Evolutionary conservation across 441 rosid genomes (phyloP), one percentile per base, ranked within the genome.

Genomic region (Melastoma candidum): DNA sequence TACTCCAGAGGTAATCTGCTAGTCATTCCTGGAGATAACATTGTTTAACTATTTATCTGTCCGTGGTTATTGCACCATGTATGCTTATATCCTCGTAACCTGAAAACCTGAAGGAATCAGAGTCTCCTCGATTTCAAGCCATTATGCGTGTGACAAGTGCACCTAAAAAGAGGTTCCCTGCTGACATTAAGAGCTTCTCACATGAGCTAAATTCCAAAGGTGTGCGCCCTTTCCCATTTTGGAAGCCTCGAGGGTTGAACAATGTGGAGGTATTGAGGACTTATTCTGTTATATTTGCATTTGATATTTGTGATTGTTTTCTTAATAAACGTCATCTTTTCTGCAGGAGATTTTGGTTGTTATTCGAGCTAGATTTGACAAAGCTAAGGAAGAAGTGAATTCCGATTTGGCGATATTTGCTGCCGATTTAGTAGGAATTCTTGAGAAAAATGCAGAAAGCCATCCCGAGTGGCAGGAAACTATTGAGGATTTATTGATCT

Each of bases 51-150:
- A 29, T 29, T 29, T 29, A 29, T 17, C 22, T 17, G 22, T 17
- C 22, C 1, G 7, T 29, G 36, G 7, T 29, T 3, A 3, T 29
- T 29, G 36, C 7, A 29, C 7, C 7, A 29, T 29, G 3, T 29
- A 29, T 29, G 36, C 36, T 6, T 29, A 29, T 29, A 29, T 72
- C 72, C 79, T 24, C 72, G 66, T 77, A 85, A 83, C 64, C 79
- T 74, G 80, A 89, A 80, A 66, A 79, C 69, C 83, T 90, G 17
- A 76, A 88, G 80, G 97, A 92, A 70, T 92, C 98, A 22, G 98
- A 92, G 63, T 92, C 98, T 49, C 98, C 98, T 12, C 97, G 97
- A 57, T 85, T 88, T 69, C 95, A 92, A 84, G 98, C 98, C 46
- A 85, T 92, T 53, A 90, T 92, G 14, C 92, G 98, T 59, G 76